phyloP scores from a whole-genome alignment of 192 early-diverging fungal genomes.

The Pilaira anomala region DNA sequence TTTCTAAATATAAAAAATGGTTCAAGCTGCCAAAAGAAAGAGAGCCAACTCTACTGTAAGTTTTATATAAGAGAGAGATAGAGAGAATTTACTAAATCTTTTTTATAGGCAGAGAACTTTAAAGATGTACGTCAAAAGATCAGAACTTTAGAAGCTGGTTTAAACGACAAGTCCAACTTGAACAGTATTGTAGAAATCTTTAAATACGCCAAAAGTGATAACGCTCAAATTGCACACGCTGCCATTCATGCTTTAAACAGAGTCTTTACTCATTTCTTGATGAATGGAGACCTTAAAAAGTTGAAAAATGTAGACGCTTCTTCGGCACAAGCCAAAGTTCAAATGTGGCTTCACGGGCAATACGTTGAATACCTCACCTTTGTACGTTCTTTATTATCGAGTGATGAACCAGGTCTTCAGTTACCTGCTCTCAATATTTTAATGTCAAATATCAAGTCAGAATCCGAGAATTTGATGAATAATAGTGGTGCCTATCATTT shows the following conservation, averaged over 20 bases:
- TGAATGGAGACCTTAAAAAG: slow-evolving; percentile 44
- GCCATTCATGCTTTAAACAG: slow-evolving; percentile 71
- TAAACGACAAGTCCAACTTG: slow-evolving; percentile 66
- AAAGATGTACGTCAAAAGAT: slow-evolving; percentile 24
- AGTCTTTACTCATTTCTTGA: slow-evolving; percentile 56
- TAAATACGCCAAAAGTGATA: slow-evolving; percentile 47
- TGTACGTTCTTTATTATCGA: slow-evolving; percentile 49
- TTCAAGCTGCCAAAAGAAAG: slow-evolving; percentile 6
- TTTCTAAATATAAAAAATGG: neutral
- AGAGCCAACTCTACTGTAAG: slow-evolving; percentile 12
- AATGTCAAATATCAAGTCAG: slow-evolving; percentile 66
- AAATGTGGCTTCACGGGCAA: slow-evolving; percentile 74
- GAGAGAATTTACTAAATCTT: neutral
- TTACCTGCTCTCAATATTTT: slow-evolving; percentile 68
- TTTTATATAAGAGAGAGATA: too few relatives aligned
- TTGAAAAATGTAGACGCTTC: slow-evolving; percentile 33
- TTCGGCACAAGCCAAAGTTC: slow-evolving; percentile 53
- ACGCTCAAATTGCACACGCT: slow-evolving; percentile 38
- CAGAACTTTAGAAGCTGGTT: slow-evolving; percentile 52
- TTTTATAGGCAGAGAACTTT: slow-evolving; percentile 10
- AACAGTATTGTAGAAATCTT: slow-evolving; percentile 73
- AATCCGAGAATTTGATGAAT: slow-evolving; percentile 45
- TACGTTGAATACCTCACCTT: slow-evolving; percentile 64
- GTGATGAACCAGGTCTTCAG: slow-evolving; percentile 72
- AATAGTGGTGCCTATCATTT: slow-evolving; percentile 54